A percentile compares a stretch with the other conserved stretches of the same genome.
Conservation (phyloP, 257 asterid genomes). For the Fraxinus anomala region DNA sequence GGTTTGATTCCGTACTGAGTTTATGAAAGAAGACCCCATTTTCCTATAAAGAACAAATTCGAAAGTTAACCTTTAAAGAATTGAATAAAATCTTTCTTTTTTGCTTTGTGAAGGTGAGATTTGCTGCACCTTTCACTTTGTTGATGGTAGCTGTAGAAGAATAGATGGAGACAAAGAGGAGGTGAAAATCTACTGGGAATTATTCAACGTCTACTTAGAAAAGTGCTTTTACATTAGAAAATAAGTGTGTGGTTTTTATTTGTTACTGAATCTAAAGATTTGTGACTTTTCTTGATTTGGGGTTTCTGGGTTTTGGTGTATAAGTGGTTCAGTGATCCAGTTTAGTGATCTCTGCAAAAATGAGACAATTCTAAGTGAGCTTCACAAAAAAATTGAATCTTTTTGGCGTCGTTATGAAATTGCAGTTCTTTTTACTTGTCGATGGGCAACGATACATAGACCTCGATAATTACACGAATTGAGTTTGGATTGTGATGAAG, state of each 20-base stretch:
- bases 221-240: conserved; percentile 26
- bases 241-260: conserved; percentile 7
- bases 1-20: conserved; percentile 27
- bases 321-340: not conserved
- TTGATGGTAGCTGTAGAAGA: conserved; percentile 8
- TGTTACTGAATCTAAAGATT: conserved; percentile 22
- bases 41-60: no score
- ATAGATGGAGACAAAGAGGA: not conserved
- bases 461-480: not conserved
- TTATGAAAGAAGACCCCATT: conserved; percentile 40
- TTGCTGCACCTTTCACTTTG: conserved; percentile 26
- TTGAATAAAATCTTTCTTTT: not conserved
- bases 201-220: conserved; percentile 13
- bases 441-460: not conserved
- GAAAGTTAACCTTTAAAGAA: conserved; percentile 18
- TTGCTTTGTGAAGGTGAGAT: conserved; percentile 24
- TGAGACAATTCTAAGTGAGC: conserved; percentile 16
- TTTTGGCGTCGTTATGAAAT: conserved; percentile 4
- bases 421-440: not conserved
- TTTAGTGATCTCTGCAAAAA: conserved; percentile 26
- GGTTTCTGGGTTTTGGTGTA: not conserved
- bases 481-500: conserved; percentile 11
- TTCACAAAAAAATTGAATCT: conserved; percentile 5
- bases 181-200: conserved; percentile 6
- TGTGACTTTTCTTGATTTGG: conserved; percentile 21